A percentile compares a stretch with the other conserved stretches of the same genome.
Conservation (phyloP, 2,329 filamentous ascomycete species). For the Colletotrichum orbiculare region DNA sequence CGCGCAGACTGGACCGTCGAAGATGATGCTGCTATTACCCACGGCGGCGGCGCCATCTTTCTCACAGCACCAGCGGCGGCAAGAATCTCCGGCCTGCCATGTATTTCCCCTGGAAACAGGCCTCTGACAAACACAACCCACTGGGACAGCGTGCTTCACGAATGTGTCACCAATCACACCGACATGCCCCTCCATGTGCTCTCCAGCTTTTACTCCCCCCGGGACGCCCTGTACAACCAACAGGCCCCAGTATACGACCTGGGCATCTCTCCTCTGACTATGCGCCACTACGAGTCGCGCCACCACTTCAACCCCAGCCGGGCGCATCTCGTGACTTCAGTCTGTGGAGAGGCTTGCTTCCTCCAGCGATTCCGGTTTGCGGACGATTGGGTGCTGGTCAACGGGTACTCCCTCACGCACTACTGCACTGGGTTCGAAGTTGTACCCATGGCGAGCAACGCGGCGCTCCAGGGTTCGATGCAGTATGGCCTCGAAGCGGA, state of each 20-base stretch:
- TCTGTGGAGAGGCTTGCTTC: conserved; percentile 59
- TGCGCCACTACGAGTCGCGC: conserved; percentile 53
- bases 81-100: conserved; percentile 50
- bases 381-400: conserved; percentile 60
- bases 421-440: conserved; percentile 51
- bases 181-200: conserved; percentile 53
- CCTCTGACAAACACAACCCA: conserved; percentile 40
- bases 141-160: conserved; percentile 56
- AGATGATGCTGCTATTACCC: conserved; percentile 51
- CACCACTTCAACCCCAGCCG: conserved; percentile 53
- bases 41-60: conserved; percentile 58
- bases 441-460: conserved; percentile 25
- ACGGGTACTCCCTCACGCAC: conserved; percentile 57
- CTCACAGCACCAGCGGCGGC: conserved; percentile 50
- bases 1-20: conserved; percentile 54
- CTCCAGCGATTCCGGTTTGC: conserved; percentile 58
- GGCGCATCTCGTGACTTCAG: conserved; percentile 54
- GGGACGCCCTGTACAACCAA: conserved; percentile 45
- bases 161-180: conserved; percentile 51
- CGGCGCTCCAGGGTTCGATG: conserved; percentile 22
- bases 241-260: conserved; percentile 50
- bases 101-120: conserved; percentile 39
- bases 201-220: conserved; percentile 55
- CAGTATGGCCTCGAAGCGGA: conserved; percentile 28
- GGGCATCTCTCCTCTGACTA: conserved; percentile 52